phyloP scores from a whole-genome alignment of 2,329 filamentous ascomycete species.

The Alternaria sp. region DNA sequence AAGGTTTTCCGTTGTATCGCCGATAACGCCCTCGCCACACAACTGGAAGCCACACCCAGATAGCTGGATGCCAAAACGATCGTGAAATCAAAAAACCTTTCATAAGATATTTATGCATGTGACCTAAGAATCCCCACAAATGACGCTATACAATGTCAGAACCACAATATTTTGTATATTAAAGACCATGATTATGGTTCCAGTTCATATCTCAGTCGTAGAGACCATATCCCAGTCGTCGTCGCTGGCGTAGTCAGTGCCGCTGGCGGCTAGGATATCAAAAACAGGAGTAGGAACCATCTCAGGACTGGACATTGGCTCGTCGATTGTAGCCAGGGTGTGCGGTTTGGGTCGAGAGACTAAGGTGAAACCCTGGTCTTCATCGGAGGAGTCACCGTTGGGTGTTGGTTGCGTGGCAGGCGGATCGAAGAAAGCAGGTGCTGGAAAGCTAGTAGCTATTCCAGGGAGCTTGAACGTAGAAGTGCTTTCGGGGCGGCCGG shows the following conservation, averaged over 20 bases:
- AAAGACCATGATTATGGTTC: not conserved
- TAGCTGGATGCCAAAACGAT: not conserved
- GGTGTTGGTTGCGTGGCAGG: not conserved
- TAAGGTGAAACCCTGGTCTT: slow-evolving; percentile 35
- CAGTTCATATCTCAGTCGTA: slow-evolving; percentile 12
- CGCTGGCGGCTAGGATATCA: slow-evolving; percentile 17
- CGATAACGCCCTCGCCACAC: not conserved
- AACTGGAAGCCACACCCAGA: not conserved
- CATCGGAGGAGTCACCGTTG: slow-evolving; percentile 22
- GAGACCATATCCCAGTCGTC: slow-evolving; percentile 14
- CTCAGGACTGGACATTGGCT: slow-evolving; percentile 23
- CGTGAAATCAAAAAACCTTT: not conserved
- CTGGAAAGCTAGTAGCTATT: not conserved
- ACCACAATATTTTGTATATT: not conserved
- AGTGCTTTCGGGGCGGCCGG: not conserved
- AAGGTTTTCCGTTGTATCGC: not conserved
- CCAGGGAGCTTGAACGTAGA: not conserved
- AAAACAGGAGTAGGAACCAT: slow-evolving; percentile 8
- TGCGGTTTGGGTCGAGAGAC: slow-evolving; percentile 27
- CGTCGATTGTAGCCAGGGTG: not conserved
- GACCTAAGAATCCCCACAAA: not conserved
- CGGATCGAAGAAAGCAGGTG: not conserved
- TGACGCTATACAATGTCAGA: not conserved
- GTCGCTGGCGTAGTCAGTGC: slow-evolving; percentile 20
- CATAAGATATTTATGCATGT: not conserved